Evolutionary conservation across 1,284 basidiomycete species (phyloP).

Genomic region (Agroathelia rolfsii): DNA sequence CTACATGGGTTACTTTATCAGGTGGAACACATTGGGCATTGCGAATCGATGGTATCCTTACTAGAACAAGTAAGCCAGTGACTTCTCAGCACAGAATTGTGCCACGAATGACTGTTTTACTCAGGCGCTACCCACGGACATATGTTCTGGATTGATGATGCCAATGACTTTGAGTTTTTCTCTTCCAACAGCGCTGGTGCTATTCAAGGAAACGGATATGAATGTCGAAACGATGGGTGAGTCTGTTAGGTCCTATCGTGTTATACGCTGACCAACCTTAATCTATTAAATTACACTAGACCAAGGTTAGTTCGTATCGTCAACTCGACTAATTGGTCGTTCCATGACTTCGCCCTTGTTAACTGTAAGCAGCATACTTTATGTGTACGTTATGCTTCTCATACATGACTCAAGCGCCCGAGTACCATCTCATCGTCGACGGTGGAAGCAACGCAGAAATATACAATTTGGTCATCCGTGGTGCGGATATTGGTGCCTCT

Average conservation of each 20-base stretch:
- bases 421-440: conserved; percentile 27
- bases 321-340: conserved; percentile 22
- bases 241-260: not conserved
- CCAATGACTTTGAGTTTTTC: conserved; percentile 27
- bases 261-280: not conserved
- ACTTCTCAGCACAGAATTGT: not conserved
- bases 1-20: conserved; percentile 22
- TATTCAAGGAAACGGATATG: conserved; percentile 24
- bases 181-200: conserved; percentile 25
- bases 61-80: conserved; percentile 15
- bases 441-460: conserved; percentile 24
- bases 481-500: conserved; percentile 24
- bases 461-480: conserved; percentile 27
- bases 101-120: not conserved
- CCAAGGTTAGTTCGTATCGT: conserved; percentile 26
- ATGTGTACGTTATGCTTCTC: too few species aligned
- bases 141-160: conserved; percentile 24
- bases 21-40: conserved; percentile 23
- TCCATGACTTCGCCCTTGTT: conserved; percentile 28
- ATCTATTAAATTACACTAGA: conserved; percentile 1
- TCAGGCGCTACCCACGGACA: conserved; percentile 21
- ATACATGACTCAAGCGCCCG: conserved; percentile 17
- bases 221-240: conserved; percentile 24
- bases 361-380: conserved; percentile 17
- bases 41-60: conserved; percentile 23